A percentile compares a stretch with the other conserved stretches of the same genome.
Evolutionary conservation across 108 stramenopile genomes (phyloP).

Genomic region (Bacterosira constricta): DNA sequence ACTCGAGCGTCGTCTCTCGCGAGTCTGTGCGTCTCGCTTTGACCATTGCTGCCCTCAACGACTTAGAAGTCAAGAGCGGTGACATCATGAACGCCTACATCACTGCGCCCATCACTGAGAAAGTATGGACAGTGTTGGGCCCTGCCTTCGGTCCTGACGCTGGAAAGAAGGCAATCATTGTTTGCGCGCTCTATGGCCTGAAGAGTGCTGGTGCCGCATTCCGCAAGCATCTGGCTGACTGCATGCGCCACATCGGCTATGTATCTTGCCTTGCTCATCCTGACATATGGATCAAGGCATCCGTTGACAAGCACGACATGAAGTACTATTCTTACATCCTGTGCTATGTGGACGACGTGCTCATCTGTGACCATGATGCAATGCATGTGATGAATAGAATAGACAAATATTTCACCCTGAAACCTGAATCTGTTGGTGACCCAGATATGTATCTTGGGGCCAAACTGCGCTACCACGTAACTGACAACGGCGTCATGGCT

Average conservation of each 20-base stretch:
- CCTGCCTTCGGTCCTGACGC: conserved; percentile 31
- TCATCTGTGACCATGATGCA: conserved; percentile 30
- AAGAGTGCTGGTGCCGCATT: conserved; percentile 23
- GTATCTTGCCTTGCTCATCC: background rate
- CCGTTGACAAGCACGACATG: background rate
- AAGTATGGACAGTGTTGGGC: no score
- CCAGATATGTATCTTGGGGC: conserved; percentile 42
- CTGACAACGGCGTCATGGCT: conserved; percentile 22
- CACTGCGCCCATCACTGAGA: no score
- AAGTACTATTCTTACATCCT: conserved; percentile 47
- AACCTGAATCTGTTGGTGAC: conserved; percentile 9
- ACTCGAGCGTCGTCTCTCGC: no score
- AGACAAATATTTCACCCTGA: background rate
- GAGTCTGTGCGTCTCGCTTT: no score
- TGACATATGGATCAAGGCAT: background rate
- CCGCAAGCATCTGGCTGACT: background rate
- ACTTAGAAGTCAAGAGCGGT: no score
- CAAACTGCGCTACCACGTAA: background rate
- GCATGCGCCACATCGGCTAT: background rate
- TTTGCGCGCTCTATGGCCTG: conserved; percentile 45
- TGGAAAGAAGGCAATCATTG: conserved; percentile 27
- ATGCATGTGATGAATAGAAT: background rate
- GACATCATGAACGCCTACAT: no score
- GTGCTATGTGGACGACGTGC: conserved; percentile 15
- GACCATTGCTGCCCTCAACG: no score